Conservation (phyloP, 2,329 filamentous ascomycete genomes). For the Trichoderma sp. region DNA sequence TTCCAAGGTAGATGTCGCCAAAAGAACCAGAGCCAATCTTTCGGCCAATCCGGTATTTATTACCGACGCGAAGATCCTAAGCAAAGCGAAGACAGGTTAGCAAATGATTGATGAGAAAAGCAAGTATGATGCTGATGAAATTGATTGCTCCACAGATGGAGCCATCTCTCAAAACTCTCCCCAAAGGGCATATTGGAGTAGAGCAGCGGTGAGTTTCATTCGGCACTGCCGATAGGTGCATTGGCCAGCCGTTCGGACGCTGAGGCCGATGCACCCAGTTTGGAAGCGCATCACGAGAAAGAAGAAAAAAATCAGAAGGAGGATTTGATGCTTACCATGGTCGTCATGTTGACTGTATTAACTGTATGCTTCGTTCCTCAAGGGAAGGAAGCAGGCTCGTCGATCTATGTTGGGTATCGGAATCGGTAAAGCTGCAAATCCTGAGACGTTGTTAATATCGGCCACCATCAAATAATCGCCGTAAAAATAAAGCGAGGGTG, state of each 20-base stretch:
- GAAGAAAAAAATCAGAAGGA: background rate
- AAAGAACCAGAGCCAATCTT: conserved; percentile 98
- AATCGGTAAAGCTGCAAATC: conserved; percentile 2
- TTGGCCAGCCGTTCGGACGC: conserved; percentile 2
- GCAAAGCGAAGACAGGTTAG: conserved; percentile 22
- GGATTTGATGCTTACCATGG: conserved; percentile 43
- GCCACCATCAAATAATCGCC: background rate
- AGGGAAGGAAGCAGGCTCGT: conserved; percentile 23
- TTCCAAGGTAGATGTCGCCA: conserved; percentile 97
- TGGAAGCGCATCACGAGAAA: background rate
- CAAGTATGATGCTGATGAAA: background rate
- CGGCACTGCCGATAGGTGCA: background rate
- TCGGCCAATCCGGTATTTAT: conserved; percentile 98
- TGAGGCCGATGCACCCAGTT: background rate
- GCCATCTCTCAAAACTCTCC: background rate
- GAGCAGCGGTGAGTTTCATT: conserved; percentile 6
- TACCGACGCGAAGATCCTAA: conserved; percentile 97
- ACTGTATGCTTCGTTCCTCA: conserved; percentile 25
- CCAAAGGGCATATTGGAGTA: background rate
- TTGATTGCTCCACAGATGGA: background rate
- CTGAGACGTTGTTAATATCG: background rate
- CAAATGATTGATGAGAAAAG: background rate
- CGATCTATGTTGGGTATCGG: background rate
- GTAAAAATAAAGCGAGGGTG: background rate
- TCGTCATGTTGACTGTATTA: conserved; percentile 44